Conservation (phyloP, 1,284 basidiomycete species). For the Trichosporon faecale region DNA sequence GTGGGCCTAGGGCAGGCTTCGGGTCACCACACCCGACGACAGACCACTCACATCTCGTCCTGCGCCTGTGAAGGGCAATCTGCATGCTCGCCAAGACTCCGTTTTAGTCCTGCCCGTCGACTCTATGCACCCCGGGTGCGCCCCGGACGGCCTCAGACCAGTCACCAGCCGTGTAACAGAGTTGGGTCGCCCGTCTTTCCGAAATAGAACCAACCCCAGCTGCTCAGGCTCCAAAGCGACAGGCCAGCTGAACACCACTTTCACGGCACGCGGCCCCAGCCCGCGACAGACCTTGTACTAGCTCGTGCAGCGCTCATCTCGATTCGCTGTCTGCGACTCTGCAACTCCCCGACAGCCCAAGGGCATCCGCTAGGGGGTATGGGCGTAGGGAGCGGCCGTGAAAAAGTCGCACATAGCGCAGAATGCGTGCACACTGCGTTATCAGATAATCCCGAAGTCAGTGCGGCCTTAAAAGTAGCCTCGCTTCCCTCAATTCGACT, state of each 20-base stretch:
- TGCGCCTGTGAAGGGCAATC: neutral
- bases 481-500: neutral
- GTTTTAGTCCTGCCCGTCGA: neutral
- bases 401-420: slow-evolving; percentile 2
- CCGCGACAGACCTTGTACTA: neutral
- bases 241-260: neutral
- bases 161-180: neutral
- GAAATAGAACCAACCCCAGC: neutral
- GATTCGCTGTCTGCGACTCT: neutral
- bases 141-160: neutral
- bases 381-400: neutral
- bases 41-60: neutral
- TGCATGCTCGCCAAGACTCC: neutral
- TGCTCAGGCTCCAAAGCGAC: neutral
- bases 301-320: neutral
- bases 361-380: neutral
- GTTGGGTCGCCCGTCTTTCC: slow-evolving; percentile 5
- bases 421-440: neutral
- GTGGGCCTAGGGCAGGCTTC: neutral
- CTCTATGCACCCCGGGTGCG: too few relatives aligned
- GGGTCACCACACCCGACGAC: slow-evolving; percentile 2
- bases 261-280: neutral
- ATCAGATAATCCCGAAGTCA: slow-evolving; percentile 17
- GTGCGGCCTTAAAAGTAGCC: slow-evolving; percentile 3
- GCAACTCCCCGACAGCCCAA: neutral